Percentiles rank a stretch among this genome's conserved stretches.
phyloP scores from a whole-genome alignment of 2,329 filamentous ascomycete species.

The Magnaporthiopsis incrustans region DNA sequence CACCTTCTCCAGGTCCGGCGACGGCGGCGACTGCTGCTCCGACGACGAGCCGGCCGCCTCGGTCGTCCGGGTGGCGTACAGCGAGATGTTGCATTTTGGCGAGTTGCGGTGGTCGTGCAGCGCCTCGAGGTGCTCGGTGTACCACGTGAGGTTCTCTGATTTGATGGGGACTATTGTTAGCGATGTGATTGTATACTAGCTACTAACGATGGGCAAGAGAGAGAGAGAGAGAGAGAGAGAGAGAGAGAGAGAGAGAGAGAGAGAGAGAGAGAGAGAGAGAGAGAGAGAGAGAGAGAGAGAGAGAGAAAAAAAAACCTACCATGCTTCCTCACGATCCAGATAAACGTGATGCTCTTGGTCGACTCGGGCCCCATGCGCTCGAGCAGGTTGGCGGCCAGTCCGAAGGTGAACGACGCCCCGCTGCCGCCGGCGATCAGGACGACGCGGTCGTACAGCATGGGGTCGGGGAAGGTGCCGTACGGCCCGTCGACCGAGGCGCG shows the following conservation, averaged over 20 bases:
- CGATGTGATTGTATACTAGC: no score
- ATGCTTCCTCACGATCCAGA: constrained; percentile 39
- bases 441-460: constrained; percentile 43
- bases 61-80: constrained; percentile 27
- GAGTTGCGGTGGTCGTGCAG: constrained; percentile 30
- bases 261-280: no score
- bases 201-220: no score
- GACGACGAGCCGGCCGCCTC: constrained; percentile 10
- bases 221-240: no score
- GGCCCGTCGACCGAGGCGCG: constrained; percentile 49
- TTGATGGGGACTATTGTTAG: background rate
- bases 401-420: constrained; percentile 51
- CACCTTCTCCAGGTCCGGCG: constrained; percentile 17
- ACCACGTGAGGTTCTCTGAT: constrained; percentile 27
- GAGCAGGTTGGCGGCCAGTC: constrained; percentile 37
- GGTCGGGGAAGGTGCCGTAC: constrained; percentile 48
- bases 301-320: constrained; percentile 24
- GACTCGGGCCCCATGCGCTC: constrained; percentile 30
- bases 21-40: constrained; percentile 1
- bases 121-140: constrained; percentile 28
- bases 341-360: constrained; percentile 34
- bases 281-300: no score
- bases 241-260: no score
- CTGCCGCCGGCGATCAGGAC: constrained; percentile 54
- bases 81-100: constrained; percentile 24